Conservation (phyloP, 73 alveolate genomes). For the Paramecium octaurelia region DNA sequence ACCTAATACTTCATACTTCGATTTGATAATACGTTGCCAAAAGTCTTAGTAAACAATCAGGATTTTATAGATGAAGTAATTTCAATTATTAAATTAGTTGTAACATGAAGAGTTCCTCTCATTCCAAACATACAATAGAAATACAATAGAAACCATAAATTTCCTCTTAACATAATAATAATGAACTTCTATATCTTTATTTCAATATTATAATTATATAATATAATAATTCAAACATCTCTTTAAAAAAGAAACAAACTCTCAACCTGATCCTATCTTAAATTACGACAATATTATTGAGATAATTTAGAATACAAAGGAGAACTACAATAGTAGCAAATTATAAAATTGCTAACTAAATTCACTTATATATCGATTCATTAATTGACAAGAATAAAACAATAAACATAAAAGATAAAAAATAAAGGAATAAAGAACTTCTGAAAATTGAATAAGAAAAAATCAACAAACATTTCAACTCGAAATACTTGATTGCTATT, state of each 20-base stretch:
- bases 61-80: neutral
- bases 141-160: neutral
- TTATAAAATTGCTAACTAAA: no score
- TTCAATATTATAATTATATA: neutral
- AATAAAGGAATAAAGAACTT: no score
- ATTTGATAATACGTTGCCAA: neutral
- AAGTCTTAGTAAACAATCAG: neutral
- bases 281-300: no score
- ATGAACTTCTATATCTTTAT: neutral
- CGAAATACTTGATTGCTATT: no score
- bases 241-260: neutral
- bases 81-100: neutral
- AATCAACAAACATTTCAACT: no score
- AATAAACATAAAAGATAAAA: no score
- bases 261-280: no score
- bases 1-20: neutral
- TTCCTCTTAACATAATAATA: neutral
- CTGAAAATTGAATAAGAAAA: no score
- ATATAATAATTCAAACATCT: neutral
- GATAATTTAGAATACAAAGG: no score
- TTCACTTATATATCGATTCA: no score
- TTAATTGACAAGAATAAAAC: no score
- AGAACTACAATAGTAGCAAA: no score
- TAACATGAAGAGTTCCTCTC: neutral
- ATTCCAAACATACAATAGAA: neutral